A percentile compares a stretch with the other conserved stretches of the same genome.
Evolutionary conservation across 345 rosid species (phyloP).

Genomic region (Laguncularia racemosa): DNA sequence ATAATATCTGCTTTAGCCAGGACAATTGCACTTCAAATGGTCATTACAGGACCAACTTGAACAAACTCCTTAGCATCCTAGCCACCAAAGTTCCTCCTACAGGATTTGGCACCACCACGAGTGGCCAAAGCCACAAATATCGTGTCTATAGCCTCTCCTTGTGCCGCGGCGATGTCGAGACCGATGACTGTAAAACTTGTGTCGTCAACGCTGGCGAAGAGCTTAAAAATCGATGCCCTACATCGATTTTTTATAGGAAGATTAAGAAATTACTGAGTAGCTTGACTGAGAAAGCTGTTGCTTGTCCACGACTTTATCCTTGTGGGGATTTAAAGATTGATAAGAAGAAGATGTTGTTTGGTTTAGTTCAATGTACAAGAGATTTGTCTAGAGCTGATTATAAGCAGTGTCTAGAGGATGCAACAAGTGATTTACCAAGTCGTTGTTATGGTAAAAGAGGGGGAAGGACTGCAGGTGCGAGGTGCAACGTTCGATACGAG

Average conservation of each 20-base stretch:
- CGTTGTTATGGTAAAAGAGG: slow-evolving; percentile 62
- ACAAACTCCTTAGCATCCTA: slow-evolving; percentile 27
- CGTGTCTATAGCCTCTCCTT: slow-evolving; percentile 41
- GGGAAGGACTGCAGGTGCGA: slow-evolving; percentile 46
- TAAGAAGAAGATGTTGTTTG: slow-evolving; percentile 34
- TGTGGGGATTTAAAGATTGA: too few relatives aligned
- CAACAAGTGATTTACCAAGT: slow-evolving; percentile 44
- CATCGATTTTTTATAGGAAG: too few relatives aligned
- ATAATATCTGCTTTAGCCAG: slow-evolving; percentile 30
- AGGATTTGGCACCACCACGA: slow-evolving; percentile 35
- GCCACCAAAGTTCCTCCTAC: slow-evolving; percentile 29
- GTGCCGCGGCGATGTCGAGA: slow-evolving; percentile 53
- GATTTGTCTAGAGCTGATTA: slow-evolving; percentile 36
- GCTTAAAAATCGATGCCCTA: too few relatives aligned
- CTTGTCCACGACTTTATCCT: too few relatives aligned
- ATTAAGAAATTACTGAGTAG: too few relatives aligned
- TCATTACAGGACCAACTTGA: slow-evolving; percentile 35
- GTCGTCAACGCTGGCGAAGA: slow-evolving; percentile 28
- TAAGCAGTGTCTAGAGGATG: too few relatives aligned
- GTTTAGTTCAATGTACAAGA: slow-evolving; percentile 56
- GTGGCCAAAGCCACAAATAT: slow-evolving; percentile 28
- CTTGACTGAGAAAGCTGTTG: too few relatives aligned
- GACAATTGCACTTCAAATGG: slow-evolving; percentile 32
- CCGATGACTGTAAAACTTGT: slow-evolving; percentile 44
- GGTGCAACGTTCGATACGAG: slow-evolving; percentile 65